A percentile compares a stretch with the other conserved stretches of the same genome.
These are phyloP conservation scores for Atalantia buxifolia DNA, from an alignment of 345 rosid species.

Conservation along the genomic window DNA sequence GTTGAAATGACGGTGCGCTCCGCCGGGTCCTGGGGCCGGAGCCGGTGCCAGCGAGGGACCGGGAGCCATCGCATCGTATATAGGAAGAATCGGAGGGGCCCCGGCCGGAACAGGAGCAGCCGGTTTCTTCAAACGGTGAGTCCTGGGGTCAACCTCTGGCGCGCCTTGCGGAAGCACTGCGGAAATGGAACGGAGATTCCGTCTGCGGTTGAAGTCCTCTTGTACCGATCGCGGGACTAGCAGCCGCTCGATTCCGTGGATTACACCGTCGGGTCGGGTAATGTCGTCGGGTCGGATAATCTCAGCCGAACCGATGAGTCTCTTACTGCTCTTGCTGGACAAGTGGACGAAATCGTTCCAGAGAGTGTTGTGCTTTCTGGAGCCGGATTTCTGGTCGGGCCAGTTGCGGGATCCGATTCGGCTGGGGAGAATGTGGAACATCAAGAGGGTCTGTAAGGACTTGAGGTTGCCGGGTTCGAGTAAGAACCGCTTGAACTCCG, in stretches of 20 bases:
- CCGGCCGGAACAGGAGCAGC: slow-evolving; percentile 56
- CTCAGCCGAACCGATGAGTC: slow-evolving; percentile 42
- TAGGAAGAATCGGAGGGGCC: slow-evolving; percentile 69
- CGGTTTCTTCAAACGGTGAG: slow-evolving; percentile 60
- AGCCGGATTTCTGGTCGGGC: slow-evolving; percentile 32
- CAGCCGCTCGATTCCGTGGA: slow-evolving; percentile 62
- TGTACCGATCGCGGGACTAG: slow-evolving; percentile 64
- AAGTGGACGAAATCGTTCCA: slow-evolving; percentile 46
- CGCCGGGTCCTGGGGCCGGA: slow-evolving; percentile 96
- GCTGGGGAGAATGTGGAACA: slow-evolving; percentile 73
- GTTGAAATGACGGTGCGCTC: slow-evolving; percentile 78
- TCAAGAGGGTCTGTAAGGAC: slow-evolving; percentile 68
- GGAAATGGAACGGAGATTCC: slow-evolving; percentile 55
- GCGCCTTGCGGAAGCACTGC: slow-evolving; percentile 73
- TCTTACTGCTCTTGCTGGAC: slow-evolving; percentile 26
- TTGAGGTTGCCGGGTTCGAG: slow-evolving; percentile 87
- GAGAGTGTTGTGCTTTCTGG: slow-evolving; percentile 44
- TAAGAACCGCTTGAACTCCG: slow-evolving; percentile 84
- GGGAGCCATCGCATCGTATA: slow-evolving; percentile 90
- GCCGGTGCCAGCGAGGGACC: slow-evolving; percentile 95
- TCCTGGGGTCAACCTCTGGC: slow-evolving; percentile 71
- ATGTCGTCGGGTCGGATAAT: slow-evolving; percentile 46
- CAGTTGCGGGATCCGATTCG: slow-evolving; percentile 52
- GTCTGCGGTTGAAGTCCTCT: slow-evolving; percentile 61
- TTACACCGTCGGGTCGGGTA: slow-evolving; percentile 65